Evolutionary conservation across 805 yeast genomes (phyloP), one percentile per base, ranked within the genome.

Genomic region (Ascoidea rubescens): DNA sequence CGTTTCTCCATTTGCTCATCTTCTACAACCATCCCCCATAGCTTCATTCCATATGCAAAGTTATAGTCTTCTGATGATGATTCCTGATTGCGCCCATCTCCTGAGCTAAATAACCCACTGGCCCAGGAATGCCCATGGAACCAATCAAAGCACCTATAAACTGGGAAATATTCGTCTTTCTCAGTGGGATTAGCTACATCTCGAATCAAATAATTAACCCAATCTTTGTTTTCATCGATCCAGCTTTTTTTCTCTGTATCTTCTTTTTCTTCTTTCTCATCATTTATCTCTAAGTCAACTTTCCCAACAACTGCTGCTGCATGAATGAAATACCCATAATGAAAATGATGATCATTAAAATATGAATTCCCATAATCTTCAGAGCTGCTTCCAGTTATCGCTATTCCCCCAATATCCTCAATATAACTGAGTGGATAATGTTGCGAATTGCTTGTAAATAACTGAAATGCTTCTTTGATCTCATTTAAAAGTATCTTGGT

Each of bases 321-420:
- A 62, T 86, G 90, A 49, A 87, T 73, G 58, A 80, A 82, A 65
- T 86, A 87, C 8, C 93, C 93, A 60, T 84, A 87, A 64, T 87
- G 95, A 75, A 86, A 87, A 62, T 87, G 93, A 60, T 87, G 95
- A 61, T 87, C 95, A 59, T 87, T 86, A 67, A 86, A 87, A 63
- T 77, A 84, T 30, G 85, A 77, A 63, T 83, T 75, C 48, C 95
- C 95, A 63, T 73, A 87, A 60, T 80, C 84, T 45, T 71, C 72
- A 46, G 67, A 66, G 28, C 73, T 66, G 50, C 68, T 71, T 51
- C 73, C 72, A 45, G 75, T 67, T 1, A 83, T 74, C n/a, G 81
- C 74, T 12, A 80, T 68, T 53, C 84, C 84, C 47, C 73, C 72
- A 59, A 67, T 78, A 53, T 65, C 72, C 5, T 81, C 76, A 59